phyloP scores from a whole-genome alignment of 495 filamentous ascomycete genomes.

The Coniosporium apollinis region DNA sequence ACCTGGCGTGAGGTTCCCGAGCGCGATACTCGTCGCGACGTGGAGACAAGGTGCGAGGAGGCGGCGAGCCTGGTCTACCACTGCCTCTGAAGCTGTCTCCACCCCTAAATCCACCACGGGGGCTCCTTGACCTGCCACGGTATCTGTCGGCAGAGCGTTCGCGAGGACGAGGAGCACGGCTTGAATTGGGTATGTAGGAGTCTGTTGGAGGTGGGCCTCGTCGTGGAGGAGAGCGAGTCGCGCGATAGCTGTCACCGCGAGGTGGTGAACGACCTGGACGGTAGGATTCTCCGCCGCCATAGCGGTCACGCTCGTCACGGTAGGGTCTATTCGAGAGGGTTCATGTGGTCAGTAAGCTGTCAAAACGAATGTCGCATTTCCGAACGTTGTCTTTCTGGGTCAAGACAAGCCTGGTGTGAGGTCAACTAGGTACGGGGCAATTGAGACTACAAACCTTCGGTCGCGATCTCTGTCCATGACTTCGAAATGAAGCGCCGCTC shows the following conservation, averaged over 20 bases:
- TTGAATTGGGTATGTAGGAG: constrained; percentile 21
- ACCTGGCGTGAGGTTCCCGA: constrained; percentile 14
- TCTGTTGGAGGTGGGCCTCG: constrained; percentile 14
- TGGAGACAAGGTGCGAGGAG: constrained; percentile 18
- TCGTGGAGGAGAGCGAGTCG: constrained; percentile 12
- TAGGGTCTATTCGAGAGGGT: not conserved
- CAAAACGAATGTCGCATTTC: constrained; percentile 3
- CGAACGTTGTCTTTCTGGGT: too few relatives aligned
- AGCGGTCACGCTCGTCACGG: constrained; percentile 8
- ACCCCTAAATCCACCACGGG: constrained; percentile 7
- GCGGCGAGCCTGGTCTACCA: constrained; percentile 22
- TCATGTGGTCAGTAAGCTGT: not conserved
- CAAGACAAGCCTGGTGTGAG: too few relatives aligned
- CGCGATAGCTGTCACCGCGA: constrained; percentile 10
- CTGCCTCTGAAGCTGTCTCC: constrained; percentile 9
- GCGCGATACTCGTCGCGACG: constrained; percentile 14
- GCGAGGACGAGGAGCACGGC: constrained; percentile 13
- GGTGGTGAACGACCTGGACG: constrained; percentile 17
- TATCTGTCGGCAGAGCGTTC: constrained; percentile 19
- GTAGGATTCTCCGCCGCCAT: constrained; percentile 19
- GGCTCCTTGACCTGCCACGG: constrained; percentile 22
- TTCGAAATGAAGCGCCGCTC: too few relatives aligned
- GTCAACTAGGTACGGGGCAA: too few relatives aligned
- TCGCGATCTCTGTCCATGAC: constrained; percentile 4
- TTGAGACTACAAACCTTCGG: too few relatives aligned